A percentile compares a stretch with the other conserved stretches of the same genome.
Conservation (phyloP, 495 filamentous ascomycete genomes). For the Penicillium arizonense region DNA sequence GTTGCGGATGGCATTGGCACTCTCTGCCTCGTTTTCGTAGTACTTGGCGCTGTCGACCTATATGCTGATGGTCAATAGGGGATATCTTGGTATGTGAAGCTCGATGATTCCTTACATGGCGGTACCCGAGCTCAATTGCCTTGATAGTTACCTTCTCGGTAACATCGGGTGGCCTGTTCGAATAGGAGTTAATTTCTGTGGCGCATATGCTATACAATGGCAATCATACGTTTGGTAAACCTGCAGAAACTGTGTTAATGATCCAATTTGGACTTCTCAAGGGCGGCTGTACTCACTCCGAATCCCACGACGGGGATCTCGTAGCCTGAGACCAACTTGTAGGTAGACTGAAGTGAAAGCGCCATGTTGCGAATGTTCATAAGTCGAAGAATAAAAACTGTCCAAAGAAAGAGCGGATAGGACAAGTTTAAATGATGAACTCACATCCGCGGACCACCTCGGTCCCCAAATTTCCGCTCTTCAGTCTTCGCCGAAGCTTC, state of each 20-base stretch:
- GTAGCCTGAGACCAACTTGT: constrained; percentile 72
- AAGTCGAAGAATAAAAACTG: not conserved
- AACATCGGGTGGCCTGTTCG: constrained; percentile 47
- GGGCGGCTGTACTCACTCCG: constrained; percentile 51
- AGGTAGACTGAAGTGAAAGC: constrained; percentile 59
- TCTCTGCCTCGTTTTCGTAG: constrained; percentile 55
- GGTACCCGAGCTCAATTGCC: constrained; percentile 68
- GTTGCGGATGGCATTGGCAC: constrained; percentile 43
- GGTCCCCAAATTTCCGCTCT: constrained; percentile 10
- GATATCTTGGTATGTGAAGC: not conserved
- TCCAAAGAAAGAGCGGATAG: not conserved
- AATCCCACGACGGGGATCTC: constrained; percentile 75
- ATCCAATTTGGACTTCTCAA: not conserved
- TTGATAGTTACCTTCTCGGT: constrained; percentile 58
- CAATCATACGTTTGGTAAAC: constrained; percentile 69
- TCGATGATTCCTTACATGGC: constrained; percentile 51
- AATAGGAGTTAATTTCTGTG: constrained; percentile 3
- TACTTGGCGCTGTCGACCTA: constrained; percentile 55
- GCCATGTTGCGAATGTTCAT: constrained; percentile 46
- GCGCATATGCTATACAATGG: not conserved
- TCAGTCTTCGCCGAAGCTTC: constrained; percentile 1
- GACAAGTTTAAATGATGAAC: constrained; percentile 7
- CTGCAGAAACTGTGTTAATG: constrained; percentile 32
- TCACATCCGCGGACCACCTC: constrained; percentile 12
- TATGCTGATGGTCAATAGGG: not conserved